Evolutionary conservation across 106 monocot genomes (phyloP).

Genomic region (Dendrobium nobile): DNA sequence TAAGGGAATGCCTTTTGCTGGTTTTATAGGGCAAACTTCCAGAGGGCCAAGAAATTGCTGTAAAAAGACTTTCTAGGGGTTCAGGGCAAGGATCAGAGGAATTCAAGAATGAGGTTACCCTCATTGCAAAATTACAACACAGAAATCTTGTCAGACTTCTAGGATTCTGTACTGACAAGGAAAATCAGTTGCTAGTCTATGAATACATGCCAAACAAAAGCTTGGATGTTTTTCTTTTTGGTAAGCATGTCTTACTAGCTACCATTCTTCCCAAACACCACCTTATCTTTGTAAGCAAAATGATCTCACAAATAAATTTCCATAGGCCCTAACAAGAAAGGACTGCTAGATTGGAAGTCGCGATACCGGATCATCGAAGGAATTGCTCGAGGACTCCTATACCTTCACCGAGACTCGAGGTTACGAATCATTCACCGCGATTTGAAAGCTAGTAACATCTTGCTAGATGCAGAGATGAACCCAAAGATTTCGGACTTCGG

Average conservation of each 20-base stretch:
- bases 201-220: slow-evolving; percentile 13
- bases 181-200: slow-evolving; percentile 9
- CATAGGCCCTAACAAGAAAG: neutral
- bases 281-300: neutral
- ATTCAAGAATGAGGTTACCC: slow-evolving; percentile 7
- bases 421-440: slow-evolving; percentile 8
- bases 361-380: slow-evolving; percentile 8
- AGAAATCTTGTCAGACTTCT: slow-evolving; percentile 7
- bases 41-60: slow-evolving; percentile 7
- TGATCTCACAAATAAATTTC: neutral
- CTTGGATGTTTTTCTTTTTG: slow-evolving; percentile 7
- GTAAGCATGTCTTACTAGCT: neutral
- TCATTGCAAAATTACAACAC: slow-evolving; percentile 4
- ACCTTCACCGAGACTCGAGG: slow-evolving; percentile 11
- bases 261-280: neutral
- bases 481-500: slow-evolving; percentile 19
- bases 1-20: neutral
- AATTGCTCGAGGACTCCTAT: slow-evolving; percentile 6
- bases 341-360: neutral
- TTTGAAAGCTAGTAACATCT: slow-evolving; percentile 14
- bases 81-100: slow-evolving; percentile 8
- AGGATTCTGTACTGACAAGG: neutral
- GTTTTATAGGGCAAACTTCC: neutral
- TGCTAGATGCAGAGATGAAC: slow-evolving; percentile 12
- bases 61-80: slow-evolving; percentile 9